These are phyloP conservation scores for Boletus reticulatus DNA, from an alignment of 768 basidiomycete species.

Conservation along the genomic window DNA sequence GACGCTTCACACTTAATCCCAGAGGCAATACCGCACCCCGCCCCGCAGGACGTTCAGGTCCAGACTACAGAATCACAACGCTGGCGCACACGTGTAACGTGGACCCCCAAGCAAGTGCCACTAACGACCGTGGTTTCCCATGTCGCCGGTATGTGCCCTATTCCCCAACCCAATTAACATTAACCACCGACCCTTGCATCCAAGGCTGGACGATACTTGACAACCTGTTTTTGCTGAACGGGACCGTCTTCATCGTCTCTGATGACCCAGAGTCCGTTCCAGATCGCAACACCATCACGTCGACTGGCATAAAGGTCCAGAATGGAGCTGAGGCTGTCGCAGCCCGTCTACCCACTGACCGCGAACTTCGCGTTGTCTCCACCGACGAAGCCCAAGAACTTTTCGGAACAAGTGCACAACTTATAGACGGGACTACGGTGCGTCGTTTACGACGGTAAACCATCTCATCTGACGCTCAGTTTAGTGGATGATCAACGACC, in stretches of 20 bases:
- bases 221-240: constrained; percentile 76
- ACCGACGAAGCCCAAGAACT: constrained; percentile 61
- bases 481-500: constrained; percentile 81
- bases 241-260: constrained; percentile 79
- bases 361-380: constrained; percentile 76
- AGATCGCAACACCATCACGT: constrained; percentile 64
- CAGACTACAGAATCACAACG: constrained; percentile 17
- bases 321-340: constrained; percentile 55
- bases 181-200: neutral
- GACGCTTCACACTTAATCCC: constrained; percentile 5
- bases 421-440: constrained; percentile 78
- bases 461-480: constrained; percentile 1
- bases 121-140: constrained; percentile 71
- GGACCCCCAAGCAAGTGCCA: constrained; percentile 42
- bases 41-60: constrained; percentile 4
- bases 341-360: constrained; percentile 68
- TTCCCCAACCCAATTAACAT: neutral
- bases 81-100: constrained; percentile 38
- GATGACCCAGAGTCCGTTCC: constrained; percentile 69
- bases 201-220: constrained; percentile 92
- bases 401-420: constrained; percentile 70
- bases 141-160: constrained; percentile 54
- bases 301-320: constrained; percentile 59
- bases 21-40: neutral
- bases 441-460: constrained; percentile 13